Evolutionary conservation across 2,329 filamentous ascomycete species (phyloP), one percentile per base, ranked within the genome.

Genomic region (Botrytis byssoidea): DNA sequence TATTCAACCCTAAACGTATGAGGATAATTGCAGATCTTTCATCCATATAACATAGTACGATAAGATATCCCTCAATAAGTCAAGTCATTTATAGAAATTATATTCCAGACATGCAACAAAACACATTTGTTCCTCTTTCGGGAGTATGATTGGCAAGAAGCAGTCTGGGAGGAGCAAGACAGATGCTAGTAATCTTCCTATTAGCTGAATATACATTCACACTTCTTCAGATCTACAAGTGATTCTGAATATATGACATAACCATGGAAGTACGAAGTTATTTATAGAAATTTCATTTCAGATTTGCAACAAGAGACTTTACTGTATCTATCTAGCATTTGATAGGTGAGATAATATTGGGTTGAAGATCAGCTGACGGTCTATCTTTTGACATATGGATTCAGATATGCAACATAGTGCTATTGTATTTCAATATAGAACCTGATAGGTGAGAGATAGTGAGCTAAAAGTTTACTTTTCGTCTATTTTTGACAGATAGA

Each of bases 21-120:
- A 25, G 18, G 18, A 4, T 0, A 16, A 7, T 1, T 22, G 2
- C 1, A 35, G 29, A 32, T 35, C 5, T 25, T 22, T 25, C 3
- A 29, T 5, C 32, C 8, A 25, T 16, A 6, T 3, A 35, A 22
- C 20, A 32, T 2, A 10, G 5, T 29, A 10, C 5, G 16, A 44
- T 20, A 1, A 29, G 20, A 10, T 29, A 6, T 18, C 14, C 6
- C 12, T 65, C 10, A 14, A 4, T 46, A 22, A 32, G 61, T 22
- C 20, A 3, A 5, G 14, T 20, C 25, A 22, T 66, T 65, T 48
- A 66, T 48, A 44, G n/a, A 66, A 20, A 35, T 25, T 8, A 14
- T 1, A 29, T 42, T 32, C 9, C 25, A 42, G 37, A n/a, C 42
- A 42, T 42, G 60, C 60, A 14, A 63, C 22, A 42, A 37, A 29